Percentiles rank a stretch among this genome's conserved stretches.
These are phyloP conservation scores for Cerrena zonata DNA, from an alignment of 1,284 basidiomycete species.

Conservation along the genomic window DNA sequence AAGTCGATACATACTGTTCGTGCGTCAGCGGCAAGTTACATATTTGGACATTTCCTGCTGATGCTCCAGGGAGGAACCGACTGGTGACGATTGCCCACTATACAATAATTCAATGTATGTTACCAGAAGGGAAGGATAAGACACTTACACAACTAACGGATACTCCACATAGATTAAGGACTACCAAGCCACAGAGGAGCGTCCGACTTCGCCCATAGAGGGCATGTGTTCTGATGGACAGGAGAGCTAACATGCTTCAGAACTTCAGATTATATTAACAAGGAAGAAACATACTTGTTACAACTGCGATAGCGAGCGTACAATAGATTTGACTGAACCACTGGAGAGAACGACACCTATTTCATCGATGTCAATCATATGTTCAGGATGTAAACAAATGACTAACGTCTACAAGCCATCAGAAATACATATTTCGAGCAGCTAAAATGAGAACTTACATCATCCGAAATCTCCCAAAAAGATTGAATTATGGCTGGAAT, in stretches of 20 bases:
- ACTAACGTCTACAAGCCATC: not conserved
- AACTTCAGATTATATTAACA: not conserved
- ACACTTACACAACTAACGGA: not conserved
- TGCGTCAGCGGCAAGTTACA: not conserved
- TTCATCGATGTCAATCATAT: not conserved
- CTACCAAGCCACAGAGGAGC: not conserved
- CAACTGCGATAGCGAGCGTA: not conserved
- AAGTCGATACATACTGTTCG: not conserved
- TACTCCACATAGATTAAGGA: not conserved
- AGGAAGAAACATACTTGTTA: not conserved
- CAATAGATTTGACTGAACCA: not conserved
- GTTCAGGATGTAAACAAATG: not conserved
- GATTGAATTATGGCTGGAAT: slow-evolving; percentile 29
- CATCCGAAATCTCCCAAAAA: not conserved
- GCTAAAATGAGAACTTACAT: not conserved
- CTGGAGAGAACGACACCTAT: not conserved
- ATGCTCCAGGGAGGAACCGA: not conserved
- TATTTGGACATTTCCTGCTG: not conserved
- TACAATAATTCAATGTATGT: not conserved
- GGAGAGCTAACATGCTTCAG: not conserved
- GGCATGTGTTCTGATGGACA: not conserved
- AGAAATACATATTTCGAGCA: not conserved
- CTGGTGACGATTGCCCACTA: not conserved
- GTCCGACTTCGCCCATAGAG: not conserved
- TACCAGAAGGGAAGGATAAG: not conserved